Evolutionary conservation across 805 yeast species (phyloP), one percentile per base, ranked within the genome.

Genomic region (Starmerella ratchasimensis): DNA sequence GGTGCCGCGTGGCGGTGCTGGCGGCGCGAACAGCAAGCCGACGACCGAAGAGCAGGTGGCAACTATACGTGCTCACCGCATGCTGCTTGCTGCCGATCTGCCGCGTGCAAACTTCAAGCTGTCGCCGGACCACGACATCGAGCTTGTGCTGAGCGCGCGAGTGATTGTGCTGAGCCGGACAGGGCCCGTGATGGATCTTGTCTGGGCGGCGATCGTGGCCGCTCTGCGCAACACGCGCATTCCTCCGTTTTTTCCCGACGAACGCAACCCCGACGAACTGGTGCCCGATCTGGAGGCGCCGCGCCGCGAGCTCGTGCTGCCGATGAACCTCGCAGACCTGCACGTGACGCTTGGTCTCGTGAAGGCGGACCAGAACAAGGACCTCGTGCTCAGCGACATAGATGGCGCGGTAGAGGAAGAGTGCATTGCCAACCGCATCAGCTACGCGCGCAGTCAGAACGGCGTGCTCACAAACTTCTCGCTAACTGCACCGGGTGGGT

Each of bases 351-450:
- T 71, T 54, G 93, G 93, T 10, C 57, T 78, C 1, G 28, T 18
- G 6, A 13, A 29, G 5, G n/a, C 20, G 8, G 19, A 6, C 19
- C 7, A 13, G 7, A 65, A 69, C 14, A 25, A 21, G 5, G 34
- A 34, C 1, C 61, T 73, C 0, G 49, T 81, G 13, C 55, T 83
- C 33, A 74, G 80, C 1, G 95, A 83, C 53, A 51, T 81, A 28
- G 93, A 82, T 54, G 93, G 93, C 11, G 88, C 79, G 43, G 78
- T 84, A 4, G 95, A 83, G 56, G 93, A 82, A 50, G 52, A 62
- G 10, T 65, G 74, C 23, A 65, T 76, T 3, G 58, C 58, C 31
- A 71, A 80, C 30, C 66, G 72, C 15, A 58, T 81, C 13, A 58
- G 64, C 17, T 64, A 73, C 1, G 63, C 74, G 10, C 16, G 6